Conservation (phyloP, 2,329 filamentous ascomycete genomes). For the Fusarium sp. region DNA sequence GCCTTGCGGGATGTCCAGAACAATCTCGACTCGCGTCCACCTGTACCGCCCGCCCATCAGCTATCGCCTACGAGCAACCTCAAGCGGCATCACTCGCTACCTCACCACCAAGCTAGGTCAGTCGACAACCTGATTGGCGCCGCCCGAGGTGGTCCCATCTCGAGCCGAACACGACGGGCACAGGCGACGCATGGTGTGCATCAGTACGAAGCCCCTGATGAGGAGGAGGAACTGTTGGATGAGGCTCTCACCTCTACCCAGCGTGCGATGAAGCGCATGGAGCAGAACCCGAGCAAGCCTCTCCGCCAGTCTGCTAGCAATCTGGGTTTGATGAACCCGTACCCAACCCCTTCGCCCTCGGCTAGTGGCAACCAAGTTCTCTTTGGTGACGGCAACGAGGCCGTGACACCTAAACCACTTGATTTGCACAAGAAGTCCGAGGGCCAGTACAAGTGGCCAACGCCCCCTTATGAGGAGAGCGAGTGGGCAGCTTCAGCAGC, state of each 20-base stretch:
- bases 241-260: constrained; percentile 85
- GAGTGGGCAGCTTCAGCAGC: constrained; percentile 90
- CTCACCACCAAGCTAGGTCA: constrained; percentile 70
- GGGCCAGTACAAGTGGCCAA: constrained; percentile 82
- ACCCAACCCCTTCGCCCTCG: constrained; percentile 78
- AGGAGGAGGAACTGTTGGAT: constrained; percentile 95
- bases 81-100: constrained; percentile 74
- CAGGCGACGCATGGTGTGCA: constrained; percentile 79
- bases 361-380: constrained; percentile 82
- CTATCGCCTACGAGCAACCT: constrained; percentile 61
- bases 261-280: constrained; percentile 78
- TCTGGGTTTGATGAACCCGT: constrained; percentile 67
- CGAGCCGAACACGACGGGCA: constrained; percentile 82
- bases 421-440: constrained; percentile 70
- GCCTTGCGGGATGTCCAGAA: constrained; percentile 66
- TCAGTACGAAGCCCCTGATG: constrained; percentile 93
- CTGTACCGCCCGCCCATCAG: constrained; percentile 65
- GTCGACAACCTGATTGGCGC: constrained; percentile 71
- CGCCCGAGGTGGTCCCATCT: constrained; percentile 71
- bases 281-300: constrained; percentile 53
- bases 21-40: constrained; percentile 58
- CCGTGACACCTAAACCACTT: constrained; percentile 75
- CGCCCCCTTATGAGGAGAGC: constrained; percentile 92
- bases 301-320: constrained; percentile 74
- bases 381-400: constrained; percentile 74